phyloP scores from a whole-genome alignment of 75 land plant genomes.

The Pinus taeda region DNA sequence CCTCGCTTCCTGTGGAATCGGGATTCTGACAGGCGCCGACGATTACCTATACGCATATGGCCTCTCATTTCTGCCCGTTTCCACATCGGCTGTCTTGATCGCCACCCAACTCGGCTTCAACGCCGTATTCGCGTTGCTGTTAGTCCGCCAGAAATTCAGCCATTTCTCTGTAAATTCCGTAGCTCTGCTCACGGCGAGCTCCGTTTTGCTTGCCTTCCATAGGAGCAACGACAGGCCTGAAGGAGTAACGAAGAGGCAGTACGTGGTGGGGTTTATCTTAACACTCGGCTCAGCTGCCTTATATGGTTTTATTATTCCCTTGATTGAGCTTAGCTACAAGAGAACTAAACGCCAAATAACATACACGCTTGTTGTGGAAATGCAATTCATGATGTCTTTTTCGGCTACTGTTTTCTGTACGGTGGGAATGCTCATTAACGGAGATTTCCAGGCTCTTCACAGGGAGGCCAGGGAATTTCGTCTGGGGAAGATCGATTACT shows the following conservation, averaged over 20 bases:
- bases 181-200: slow-evolving; percentile 17
- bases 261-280: slow-evolving; percentile 14
- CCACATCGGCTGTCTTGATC: slow-evolving; percentile 19
- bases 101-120: slow-evolving; percentile 38
- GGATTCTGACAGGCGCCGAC: slow-evolving; percentile 44
- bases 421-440: slow-evolving; percentile 17
- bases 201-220: slow-evolving; percentile 20
- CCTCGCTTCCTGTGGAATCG: slow-evolving; percentile 21
- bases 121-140: slow-evolving; percentile 22
- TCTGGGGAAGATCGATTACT: slow-evolving; percentile 19
- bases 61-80: slow-evolving; percentile 21
- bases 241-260: slow-evolving; percentile 13
- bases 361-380: slow-evolving; percentile 14
- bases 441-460: slow-evolving; percentile 16
- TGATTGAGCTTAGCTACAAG: slow-evolving; percentile 20
- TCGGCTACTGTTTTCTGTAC: slow-evolving; percentile 20
- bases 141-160: slow-evolving; percentile 25
- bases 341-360: background rate
- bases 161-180: slow-evolving; percentile 19
- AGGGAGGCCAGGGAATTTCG: slow-evolving; percentile 16
- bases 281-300: slow-evolving; percentile 23
- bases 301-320: slow-evolving; percentile 15
- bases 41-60: slow-evolving; percentile 56
- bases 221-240: slow-evolving; percentile 15
- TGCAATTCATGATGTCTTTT: slow-evolving; percentile 14